These are phyloP conservation scores for Saccharomycopsis fibuligera DNA, from an alignment of 805 yeast species.

Conservation along the genomic window DNA sequence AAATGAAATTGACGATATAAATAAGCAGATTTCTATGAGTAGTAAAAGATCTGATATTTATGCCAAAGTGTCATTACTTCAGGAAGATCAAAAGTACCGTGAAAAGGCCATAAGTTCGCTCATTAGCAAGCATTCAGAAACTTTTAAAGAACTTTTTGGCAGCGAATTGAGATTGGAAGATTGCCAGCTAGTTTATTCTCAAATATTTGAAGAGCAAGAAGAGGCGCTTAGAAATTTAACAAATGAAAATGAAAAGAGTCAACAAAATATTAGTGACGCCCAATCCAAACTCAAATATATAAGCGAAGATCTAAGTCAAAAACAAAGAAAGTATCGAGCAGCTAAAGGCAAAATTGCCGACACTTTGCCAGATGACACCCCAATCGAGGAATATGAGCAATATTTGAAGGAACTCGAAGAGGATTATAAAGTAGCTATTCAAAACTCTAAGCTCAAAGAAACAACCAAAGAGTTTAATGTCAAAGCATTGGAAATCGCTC, in stretches of 20 bases:
- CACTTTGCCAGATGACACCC: constrained; percentile 33
- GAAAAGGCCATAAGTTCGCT: constrained; percentile 28
- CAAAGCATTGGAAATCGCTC: constrained; percentile 62
- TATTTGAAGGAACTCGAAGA: constrained; percentile 51
- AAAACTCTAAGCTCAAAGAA: constrained; percentile 59
- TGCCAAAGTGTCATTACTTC: constrained; percentile 44
- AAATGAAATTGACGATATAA: constrained; percentile 44
- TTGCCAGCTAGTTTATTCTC: constrained; percentile 2
- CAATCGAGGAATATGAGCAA: constrained; percentile 45
- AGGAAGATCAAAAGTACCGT: constrained; percentile 34
- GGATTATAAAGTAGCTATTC: constrained; percentile 53
- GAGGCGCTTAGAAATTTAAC: constrained; percentile 16
- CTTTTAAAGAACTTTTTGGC: constrained; percentile 24
- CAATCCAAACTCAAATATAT: constrained; percentile 19
- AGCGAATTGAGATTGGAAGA: no score
- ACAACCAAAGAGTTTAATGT: constrained; percentile 66
- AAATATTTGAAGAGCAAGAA: constrained; percentile 17
- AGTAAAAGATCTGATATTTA: constrained; percentile 54
- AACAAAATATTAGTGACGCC: constrained; percentile 19
- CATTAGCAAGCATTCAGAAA: constrained; percentile 24
- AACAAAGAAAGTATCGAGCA: constrained; percentile 15
- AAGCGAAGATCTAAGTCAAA: constrained; percentile 18
- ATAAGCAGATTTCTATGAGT: constrained; percentile 42
- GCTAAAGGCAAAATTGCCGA: constrained; percentile 25
- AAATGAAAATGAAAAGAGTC: constrained; percentile 19